Evolutionary conservation across 192 early-diverging fungal species (phyloP).

Genomic region (Glomus cerebriforme): DNA sequence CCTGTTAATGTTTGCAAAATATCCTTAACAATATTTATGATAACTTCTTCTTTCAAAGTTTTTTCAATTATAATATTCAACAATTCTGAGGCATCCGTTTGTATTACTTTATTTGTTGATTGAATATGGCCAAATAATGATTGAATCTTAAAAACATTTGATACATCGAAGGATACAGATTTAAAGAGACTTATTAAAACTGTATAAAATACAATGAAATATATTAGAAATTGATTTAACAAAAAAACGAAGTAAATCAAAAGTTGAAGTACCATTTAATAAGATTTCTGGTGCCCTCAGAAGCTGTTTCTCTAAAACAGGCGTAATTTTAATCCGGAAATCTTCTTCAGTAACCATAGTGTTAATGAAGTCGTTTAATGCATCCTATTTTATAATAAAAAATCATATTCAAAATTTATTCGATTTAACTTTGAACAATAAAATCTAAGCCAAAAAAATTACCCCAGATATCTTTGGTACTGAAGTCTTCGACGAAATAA

Average conservation of each 20-base stretch:
- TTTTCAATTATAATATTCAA: constrained; percentile 58
- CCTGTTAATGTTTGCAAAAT: constrained; percentile 51
- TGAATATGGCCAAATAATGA: constrained; percentile 65
- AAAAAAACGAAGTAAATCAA: background rate
- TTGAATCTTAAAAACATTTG: constrained; percentile 61
- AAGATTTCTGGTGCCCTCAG: constrained; percentile 86
- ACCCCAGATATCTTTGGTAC: constrained; percentile 49
- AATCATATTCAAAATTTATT: background rate
- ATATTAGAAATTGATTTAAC: background rate
- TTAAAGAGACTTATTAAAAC: constrained; percentile 56
- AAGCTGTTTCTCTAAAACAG: constrained; percentile 73
- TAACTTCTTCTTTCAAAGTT: constrained; percentile 47
- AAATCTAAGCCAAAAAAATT: constrained; percentile 1
- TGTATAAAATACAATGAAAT: constrained; percentile 33
- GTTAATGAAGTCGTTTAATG: constrained; percentile 65
- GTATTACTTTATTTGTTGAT: constrained; percentile 61
- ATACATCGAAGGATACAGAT: constrained; percentile 62
- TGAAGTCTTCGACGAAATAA: constrained; percentile 56
- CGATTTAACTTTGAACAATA: constrained; percentile 25
- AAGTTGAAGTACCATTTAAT: constrained; percentile 52
- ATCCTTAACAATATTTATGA: constrained; percentile 62
- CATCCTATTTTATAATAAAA: constrained; percentile 27
- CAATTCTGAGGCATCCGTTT: constrained; percentile 59
- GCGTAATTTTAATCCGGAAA: constrained; percentile 60
- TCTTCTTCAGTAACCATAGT: constrained; percentile 51